A percentile compares a stretch with the other conserved stretches of the same genome.
Evolutionary conservation across 257 asterid species (phyloP).

Genomic region (Solanum chaucha): DNA sequence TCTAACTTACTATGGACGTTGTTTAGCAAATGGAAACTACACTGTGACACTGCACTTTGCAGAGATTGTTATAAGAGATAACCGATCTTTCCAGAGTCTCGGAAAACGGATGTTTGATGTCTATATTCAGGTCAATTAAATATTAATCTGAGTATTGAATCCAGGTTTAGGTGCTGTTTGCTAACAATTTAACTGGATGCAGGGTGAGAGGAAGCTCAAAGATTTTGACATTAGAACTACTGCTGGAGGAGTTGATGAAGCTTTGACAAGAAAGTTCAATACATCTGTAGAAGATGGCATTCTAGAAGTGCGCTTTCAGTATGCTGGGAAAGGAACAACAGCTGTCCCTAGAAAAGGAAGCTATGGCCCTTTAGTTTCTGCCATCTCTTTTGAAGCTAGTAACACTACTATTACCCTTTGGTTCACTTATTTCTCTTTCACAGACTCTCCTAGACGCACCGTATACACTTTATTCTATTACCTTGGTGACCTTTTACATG

Average conservation of each 20-base stretch:
- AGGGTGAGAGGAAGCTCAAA: conserved; percentile 7
- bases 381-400: conserved; percentile 20
- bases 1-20: not conserved
- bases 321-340: conserved; percentile 25
- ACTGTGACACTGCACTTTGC: conserved; percentile 9
- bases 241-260: conserved; percentile 15
- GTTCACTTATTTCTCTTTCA: not conserved
- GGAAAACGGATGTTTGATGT: conserved; percentile 6
- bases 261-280: not conserved
- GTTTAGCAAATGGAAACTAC: conserved; percentile 10
- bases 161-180: not conserved
- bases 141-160: not conserved
- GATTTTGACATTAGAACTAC: conserved; percentile 13
- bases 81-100: not conserved
- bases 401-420: not conserved
- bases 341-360: conserved; percentile 7
- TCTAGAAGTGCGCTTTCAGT: conserved; percentile 20
- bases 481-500: not conserved
- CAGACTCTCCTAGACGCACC: not conserved
- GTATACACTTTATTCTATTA: not conserved
- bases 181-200: not conserved
- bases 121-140: conserved; percentile 1
- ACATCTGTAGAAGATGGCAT: conserved; percentile 2
- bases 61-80: conserved; percentile 1
- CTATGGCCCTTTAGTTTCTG: conserved; percentile 27